phyloP scores from a whole-genome alignment of 768 basidiomycete genomes.

The Phaeotremella skinneri region DNA sequence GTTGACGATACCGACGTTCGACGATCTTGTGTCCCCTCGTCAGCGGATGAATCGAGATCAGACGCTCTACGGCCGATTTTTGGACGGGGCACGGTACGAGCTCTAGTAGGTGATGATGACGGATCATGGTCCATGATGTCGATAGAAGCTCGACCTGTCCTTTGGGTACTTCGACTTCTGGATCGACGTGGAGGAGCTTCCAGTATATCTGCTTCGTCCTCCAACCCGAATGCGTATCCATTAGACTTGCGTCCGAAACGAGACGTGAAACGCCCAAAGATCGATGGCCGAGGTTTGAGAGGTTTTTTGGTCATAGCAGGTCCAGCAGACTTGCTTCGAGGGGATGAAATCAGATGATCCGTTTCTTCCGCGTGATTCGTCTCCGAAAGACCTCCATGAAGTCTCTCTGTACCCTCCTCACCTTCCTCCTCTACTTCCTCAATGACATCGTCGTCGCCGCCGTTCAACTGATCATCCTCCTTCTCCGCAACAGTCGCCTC shows the following conservation, averaged over 20 bases:
- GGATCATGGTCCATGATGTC: conserved; percentile 5
- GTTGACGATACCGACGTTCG: conserved; percentile 40
- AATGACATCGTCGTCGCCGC: conserved; percentile 35
- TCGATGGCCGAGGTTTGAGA: conserved; percentile 4
- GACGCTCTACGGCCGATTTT: conserved; percentile 13
- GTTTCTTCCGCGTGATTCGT: conserved; percentile 13
- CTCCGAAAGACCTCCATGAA: not conserved
- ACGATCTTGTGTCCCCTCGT: conserved; percentile 22
- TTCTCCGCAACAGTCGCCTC: conserved; percentile 48
- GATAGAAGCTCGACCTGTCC: conserved; percentile 7
- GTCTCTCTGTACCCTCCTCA: conserved; percentile 10
- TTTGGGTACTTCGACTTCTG: conserved; percentile 20
- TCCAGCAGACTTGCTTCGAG: conserved; percentile 1
- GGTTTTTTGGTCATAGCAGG: not conserved
- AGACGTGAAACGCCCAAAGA: conserved; percentile 21
- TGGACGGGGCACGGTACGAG: conserved; percentile 7
- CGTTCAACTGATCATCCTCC: conserved; percentile 46
- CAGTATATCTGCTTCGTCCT: conserved; percentile 46
- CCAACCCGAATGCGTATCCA: conserved; percentile 10
- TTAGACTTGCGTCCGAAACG: conserved; percentile 8
- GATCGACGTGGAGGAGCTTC: conserved; percentile 25
- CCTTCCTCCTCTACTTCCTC: conserved; percentile 49
- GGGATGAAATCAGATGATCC: conserved; percentile 16
- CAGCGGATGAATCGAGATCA: conserved; percentile 28
- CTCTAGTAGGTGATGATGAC: conserved; percentile 6